A percentile compares a stretch with the other conserved stretches of the same genome.
Evolutionary conservation across 768 basidiomycete genomes (phyloP).

Genomic region (Lyophyllum shimeji): DNA sequence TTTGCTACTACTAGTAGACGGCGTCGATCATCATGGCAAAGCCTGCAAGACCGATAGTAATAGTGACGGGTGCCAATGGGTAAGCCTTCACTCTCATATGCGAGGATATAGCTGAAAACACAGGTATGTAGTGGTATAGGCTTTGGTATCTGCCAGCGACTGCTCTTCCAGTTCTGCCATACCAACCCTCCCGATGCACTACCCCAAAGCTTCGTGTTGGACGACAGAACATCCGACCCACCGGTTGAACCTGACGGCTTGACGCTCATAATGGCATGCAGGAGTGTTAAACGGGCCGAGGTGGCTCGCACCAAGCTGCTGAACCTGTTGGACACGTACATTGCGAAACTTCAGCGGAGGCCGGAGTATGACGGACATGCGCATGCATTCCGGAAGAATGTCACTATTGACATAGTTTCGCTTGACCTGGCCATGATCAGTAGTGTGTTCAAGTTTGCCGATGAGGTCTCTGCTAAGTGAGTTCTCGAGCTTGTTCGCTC

Average conservation of each 20-base stretch:
- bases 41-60: constrained; percentile 43
- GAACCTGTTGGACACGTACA: constrained; percentile 51
- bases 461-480: constrained; percentile 53
- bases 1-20: not conserved
- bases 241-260: constrained; percentile 44
- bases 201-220: constrained; percentile 38
- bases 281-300: constrained; percentile 63
- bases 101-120: not conserved
- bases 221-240: not conserved
- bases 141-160: constrained; percentile 78
- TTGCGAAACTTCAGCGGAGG: constrained; percentile 33
- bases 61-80: constrained; percentile 76
- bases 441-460: constrained; percentile 63
- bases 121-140: constrained; percentile 66
- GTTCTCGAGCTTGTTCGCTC: constrained; percentile 15
- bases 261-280: constrained; percentile 81
- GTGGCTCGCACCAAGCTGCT: constrained; percentile 57
- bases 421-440: constrained; percentile 63
- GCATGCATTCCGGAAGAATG: constrained; percentile 53
- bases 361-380: constrained; percentile 52
- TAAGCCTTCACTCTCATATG: constrained; percentile 25
- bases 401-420: constrained; percentile 59
- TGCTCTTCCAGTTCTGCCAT: constrained; percentile 66
- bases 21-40: constrained; percentile 26
- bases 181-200: constrained; percentile 48